Percentiles rank a stretch among this genome's conserved stretches.
These are phyloP conservation scores for Solanum appendiculatum DNA, from an alignment of 257 asterid species.

Conservation along the genomic window DNA sequence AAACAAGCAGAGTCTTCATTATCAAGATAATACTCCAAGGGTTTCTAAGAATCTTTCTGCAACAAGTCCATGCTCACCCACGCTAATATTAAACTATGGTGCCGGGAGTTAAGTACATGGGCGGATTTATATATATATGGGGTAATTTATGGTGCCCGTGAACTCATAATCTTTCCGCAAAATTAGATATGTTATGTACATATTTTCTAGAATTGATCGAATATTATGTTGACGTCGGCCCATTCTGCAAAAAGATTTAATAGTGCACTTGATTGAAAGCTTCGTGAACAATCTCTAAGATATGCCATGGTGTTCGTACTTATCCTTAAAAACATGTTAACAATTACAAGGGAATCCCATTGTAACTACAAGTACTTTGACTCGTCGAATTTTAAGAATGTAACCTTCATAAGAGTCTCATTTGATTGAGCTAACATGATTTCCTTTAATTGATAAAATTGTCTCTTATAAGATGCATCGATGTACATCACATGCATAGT, in stretches of 20 bases:
- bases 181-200: not conserved
- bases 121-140: too few species aligned
- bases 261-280: too few species aligned
- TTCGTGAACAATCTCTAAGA: too few species aligned
- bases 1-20: not conserved
- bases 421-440: not conserved
- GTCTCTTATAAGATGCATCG: not conserved
- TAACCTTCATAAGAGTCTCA: not conserved
- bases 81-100: not conserved
- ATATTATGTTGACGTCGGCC: not conserved
- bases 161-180: accelerated
- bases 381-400: too few species aligned
- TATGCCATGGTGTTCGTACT: too few species aligned
- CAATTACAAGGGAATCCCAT: too few species aligned
- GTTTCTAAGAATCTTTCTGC: not conserved
- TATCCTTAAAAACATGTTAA: too few species aligned
- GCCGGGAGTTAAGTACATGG: not conserved
- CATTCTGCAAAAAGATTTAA: too few species aligned
- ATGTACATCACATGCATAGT: not conserved
- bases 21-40: not conserved
- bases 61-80: not conserved
- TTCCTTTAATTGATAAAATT: not conserved
- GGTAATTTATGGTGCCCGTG: not conserved
- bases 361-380: too few species aligned
- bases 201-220: not conserved